A percentile compares a stretch with the other conserved stretches of the same genome.
Evolutionary conservation across 768 basidiomycete genomes (phyloP).

Genomic region (Pisolithus marmoratus): DNA sequence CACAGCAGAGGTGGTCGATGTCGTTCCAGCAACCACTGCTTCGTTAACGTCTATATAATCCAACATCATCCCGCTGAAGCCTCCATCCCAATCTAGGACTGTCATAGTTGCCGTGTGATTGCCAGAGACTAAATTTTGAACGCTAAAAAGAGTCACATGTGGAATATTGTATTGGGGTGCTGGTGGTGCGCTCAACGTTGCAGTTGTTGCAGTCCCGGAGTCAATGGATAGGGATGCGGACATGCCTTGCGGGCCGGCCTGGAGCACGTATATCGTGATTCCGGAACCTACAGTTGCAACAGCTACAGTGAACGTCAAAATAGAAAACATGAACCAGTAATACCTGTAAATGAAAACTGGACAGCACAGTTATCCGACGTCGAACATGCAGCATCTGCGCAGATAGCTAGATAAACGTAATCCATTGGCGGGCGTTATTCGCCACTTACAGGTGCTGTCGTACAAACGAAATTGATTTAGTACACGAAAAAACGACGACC

Average conservation of each 20-base stretch:
- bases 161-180: conserved; percentile 21
- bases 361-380: conserved; percentile 19
- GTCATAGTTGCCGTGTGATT: conserved; percentile 19
- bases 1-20: background rate
- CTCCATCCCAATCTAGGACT: conserved; percentile 20
- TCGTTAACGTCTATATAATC: conserved; percentile 23
- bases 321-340: background rate
- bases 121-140: conserved; percentile 18
- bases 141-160: conserved; percentile 13
- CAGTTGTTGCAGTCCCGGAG: conserved; percentile 15
- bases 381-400: conserved; percentile 18
- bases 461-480: background rate
- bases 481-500: background rate
- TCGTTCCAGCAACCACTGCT: conserved; percentile 8
- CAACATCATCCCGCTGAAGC: conserved; percentile 24
- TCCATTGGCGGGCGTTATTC: background rate
- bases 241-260: conserved; percentile 22
- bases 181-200: conserved; percentile 17
- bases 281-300: conserved; percentile 15
- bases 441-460: conserved; percentile 20
- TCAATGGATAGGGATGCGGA: conserved; percentile 23
- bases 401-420: background rate
- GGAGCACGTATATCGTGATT: conserved; percentile 24
- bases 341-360: conserved; percentile 21
- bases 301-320: background rate